phyloP scores from a whole-genome alignment of 208 protist species.

The Leishmania mexicana region DNA sequence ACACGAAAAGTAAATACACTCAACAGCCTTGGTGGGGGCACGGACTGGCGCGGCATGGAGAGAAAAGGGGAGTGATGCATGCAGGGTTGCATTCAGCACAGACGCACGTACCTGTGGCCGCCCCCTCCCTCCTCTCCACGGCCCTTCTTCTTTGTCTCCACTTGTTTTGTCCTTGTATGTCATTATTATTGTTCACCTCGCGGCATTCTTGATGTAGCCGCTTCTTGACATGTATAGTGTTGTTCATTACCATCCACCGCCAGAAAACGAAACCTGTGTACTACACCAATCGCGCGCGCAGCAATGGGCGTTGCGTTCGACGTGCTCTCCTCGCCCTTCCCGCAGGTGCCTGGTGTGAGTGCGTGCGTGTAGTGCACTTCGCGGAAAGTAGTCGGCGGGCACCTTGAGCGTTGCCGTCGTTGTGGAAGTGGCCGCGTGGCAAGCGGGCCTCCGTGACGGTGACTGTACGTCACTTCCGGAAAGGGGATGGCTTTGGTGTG shows the following conservation, averaged over 20 bases:
- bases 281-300: not conserved
- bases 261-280: not conserved
- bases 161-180: not conserved
- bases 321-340: not conserved
- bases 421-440: not conserved
- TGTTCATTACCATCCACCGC: not conserved
- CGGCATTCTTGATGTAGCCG: constrained; percentile 4
- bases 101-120: not conserved
- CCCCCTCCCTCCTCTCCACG: not conserved
- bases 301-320: not conserved
- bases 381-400: not conserved
- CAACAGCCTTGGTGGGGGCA: not conserved
- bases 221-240: constrained; percentile 1
- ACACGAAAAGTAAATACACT: not conserved
- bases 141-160: not conserved
- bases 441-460: not conserved
- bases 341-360: not conserved
- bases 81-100: not conserved
- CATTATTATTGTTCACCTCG: not conserved
- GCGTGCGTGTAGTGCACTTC: not conserved
- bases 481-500: not conserved
- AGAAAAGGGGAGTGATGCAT: not conserved
- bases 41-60: not conserved
- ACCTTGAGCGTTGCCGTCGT: not conserved
- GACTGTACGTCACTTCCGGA: not conserved